Conservation (phyloP, 1,139 yeast genomes). For the Zhuliangozyma blackwelliae region DNA sequence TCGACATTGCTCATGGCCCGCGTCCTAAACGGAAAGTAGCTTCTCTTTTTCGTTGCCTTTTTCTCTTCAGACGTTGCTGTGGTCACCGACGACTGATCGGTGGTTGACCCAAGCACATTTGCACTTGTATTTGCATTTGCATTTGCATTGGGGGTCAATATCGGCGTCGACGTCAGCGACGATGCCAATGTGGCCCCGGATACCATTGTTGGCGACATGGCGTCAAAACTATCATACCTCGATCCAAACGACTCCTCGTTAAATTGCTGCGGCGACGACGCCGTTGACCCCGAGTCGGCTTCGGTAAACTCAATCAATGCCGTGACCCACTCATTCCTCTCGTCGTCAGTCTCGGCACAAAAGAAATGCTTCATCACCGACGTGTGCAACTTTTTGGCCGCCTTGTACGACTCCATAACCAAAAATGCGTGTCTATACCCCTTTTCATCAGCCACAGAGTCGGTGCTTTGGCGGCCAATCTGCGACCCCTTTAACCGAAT, state of each 20-base stretch:
- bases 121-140: no score
- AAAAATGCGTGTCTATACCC: conserved; percentile 78
- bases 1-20: conserved; percentile 8
- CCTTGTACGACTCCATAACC: conserved; percentile 59
- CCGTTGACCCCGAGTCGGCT: conserved; percentile 6
- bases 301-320: conserved; percentile 47
- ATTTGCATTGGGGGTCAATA: neutral
- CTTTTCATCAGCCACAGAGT: conserved; percentile 59
- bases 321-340: conserved; percentile 76
- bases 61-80: conserved; percentile 9
- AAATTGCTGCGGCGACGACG: conserved; percentile 9
- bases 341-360: conserved; percentile 79
- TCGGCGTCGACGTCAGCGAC: conserved; percentile 6
- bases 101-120: no score
- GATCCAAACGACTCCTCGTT: conserved; percentile 11
- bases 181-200: conserved; percentile 4
- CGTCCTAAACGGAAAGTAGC: conserved; percentile 56
- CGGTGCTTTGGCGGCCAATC: conserved; percentile 61
- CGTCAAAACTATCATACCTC: conserved; percentile 7
- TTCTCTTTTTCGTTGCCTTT: conserved; percentile 50
- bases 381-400: conserved; percentile 44
- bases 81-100: conserved; percentile 10
- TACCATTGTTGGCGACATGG: no score
- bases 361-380: conserved; percentile 59
- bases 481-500: conserved; percentile 57